These are phyloP conservation scores for Saturnispora mendoncae DNA, from an alignment of 805 yeast species.

Conservation along the genomic window DNA sequence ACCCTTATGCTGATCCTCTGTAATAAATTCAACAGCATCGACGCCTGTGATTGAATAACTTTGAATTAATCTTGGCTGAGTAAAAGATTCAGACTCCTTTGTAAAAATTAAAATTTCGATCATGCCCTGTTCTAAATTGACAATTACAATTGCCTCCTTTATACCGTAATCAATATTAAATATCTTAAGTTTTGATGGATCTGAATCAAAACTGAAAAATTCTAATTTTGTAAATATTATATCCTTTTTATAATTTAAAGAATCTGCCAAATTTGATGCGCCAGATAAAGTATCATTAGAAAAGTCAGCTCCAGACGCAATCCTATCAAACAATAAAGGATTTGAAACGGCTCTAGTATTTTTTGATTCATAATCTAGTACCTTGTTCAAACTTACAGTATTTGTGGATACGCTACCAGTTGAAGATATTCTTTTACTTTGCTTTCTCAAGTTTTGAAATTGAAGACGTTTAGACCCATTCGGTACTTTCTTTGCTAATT, in stretches of 20 bases:
- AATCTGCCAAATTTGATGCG: constrained; percentile 19
- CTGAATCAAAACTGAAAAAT: constrained; percentile 29
- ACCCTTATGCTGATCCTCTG: constrained; percentile 32
- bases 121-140: constrained; percentile 34
- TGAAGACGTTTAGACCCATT: constrained; percentile 11
- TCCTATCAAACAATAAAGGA: constrained; percentile 34
- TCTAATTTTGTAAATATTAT: constrained; percentile 59
- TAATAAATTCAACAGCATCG: constrained; percentile 35
- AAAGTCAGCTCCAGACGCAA: constrained; percentile 34
- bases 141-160: constrained; percentile 54
- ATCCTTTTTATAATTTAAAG: constrained; percentile 46
- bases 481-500: constrained; percentile 13
- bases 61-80: constrained; percentile 19
- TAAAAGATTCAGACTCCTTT: constrained; percentile 18
- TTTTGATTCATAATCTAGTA: constrained; percentile 27
- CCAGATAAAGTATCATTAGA: constrained; percentile 19
- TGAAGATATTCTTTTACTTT: constrained; percentile 22
- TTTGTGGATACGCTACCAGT: constrained; percentile 19
- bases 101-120: constrained; percentile 40
- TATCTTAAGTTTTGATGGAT: constrained; percentile 28
- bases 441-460: constrained; percentile 16
- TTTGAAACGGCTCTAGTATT: constrained; percentile 32
- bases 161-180: constrained; percentile 37
- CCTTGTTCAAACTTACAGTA: constrained; percentile 33
- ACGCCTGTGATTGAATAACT: constrained; percentile 20